A percentile compares a stretch with the other conserved stretches of the same genome.
Conservation (phyloP, 345 rosid species). For the Populus pruinosa region DNA sequence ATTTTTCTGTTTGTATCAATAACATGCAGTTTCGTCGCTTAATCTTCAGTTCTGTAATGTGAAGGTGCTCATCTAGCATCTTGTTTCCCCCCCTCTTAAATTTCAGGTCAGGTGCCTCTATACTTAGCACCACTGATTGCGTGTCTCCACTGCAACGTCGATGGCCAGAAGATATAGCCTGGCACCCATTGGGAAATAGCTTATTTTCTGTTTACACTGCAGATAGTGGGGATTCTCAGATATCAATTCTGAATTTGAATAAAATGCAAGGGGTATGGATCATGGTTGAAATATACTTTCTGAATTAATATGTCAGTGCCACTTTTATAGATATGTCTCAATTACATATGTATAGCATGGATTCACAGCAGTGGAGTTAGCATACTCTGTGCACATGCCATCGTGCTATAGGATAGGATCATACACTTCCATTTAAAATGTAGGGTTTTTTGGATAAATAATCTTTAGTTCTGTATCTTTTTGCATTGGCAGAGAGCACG, state of each 20-base stretch:
- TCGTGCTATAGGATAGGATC: neutral
- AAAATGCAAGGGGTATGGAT: constrained; percentile 60
- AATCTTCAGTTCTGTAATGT: constrained; percentile 1
- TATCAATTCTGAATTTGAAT: constrained; percentile 69
- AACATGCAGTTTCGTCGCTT: neutral
- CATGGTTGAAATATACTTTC: constrained; percentile 10
- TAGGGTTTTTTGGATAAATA: neutral
- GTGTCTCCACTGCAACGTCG: constrained; percentile 61
- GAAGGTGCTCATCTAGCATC: constrained; percentile 1
- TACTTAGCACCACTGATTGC: constrained; percentile 67
- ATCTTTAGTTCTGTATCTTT: constrained; percentile 1
- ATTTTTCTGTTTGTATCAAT: neutral
- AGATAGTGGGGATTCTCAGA: constrained; percentile 79
- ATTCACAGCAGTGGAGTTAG: neutral
- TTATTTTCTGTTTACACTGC: constrained; percentile 65
- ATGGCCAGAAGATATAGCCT: constrained; percentile 95
- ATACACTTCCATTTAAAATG: neutral
- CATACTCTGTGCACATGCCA: neutral
- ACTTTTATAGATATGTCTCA: neutral
- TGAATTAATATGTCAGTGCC: neutral
- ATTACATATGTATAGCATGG: neutral
- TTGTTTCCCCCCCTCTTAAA: constrained; percentile 4
- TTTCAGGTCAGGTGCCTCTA: constrained; percentile 68
- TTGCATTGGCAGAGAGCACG: constrained; percentile 42
- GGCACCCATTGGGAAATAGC: constrained; percentile 85